phyloP scores from a whole-genome alignment of 345 rosid species.

The Rhodamnia rubescens region DNA sequence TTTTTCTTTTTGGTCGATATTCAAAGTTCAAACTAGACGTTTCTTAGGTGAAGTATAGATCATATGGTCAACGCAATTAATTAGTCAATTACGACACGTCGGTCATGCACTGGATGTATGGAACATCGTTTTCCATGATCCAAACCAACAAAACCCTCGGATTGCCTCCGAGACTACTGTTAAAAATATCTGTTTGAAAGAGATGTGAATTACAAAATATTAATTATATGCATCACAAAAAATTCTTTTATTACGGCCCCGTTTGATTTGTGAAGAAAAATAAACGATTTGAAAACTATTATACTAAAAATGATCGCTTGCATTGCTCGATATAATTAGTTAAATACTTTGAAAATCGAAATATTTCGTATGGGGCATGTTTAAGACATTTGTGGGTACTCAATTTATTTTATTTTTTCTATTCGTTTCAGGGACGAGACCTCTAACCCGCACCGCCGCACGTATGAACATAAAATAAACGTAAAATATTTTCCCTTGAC shows the following conservation, averaged over 20 bases:
- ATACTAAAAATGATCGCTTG: neutral
- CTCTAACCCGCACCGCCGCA: neutral
- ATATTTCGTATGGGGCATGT: neutral
- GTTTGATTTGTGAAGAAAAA: neutral
- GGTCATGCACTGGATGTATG: neutral
- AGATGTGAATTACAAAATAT: neutral
- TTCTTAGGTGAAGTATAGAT: neutral
- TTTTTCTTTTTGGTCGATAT: too few relatives aligned
- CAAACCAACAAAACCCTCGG: neutral
- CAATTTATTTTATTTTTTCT: neutral
- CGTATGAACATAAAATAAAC: neutral
- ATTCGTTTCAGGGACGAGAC: neutral
- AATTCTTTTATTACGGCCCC: neutral
- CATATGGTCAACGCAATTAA: neutral
- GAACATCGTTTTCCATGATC: neutral
- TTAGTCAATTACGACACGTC: neutral
- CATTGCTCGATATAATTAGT: neutral
- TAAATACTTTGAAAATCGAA: neutral
- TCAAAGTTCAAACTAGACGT: neutral
- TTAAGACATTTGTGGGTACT: neutral
- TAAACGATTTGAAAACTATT: neutral
- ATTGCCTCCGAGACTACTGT: neutral
- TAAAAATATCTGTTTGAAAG: neutral
- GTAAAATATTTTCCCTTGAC: neutral
- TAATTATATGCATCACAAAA: neutral